These are phyloP conservation scores for Taphrina populina DNA, from an alignment of 1,139 yeast genomes.

Conservation along the genomic window DNA sequence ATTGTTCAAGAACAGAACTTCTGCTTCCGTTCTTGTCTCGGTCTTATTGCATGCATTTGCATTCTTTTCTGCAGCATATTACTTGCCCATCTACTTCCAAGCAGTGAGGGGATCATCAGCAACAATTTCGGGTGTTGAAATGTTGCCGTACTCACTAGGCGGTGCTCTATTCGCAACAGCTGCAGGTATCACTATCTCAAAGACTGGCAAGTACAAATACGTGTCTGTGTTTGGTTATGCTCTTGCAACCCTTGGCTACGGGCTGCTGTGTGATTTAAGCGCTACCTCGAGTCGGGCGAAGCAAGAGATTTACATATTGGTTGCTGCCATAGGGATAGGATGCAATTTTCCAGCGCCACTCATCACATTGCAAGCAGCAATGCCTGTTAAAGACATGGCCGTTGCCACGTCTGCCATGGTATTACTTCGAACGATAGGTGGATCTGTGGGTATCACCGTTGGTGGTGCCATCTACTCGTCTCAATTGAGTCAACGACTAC, in stretches of 20 bases:
- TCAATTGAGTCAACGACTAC: constrained; percentile 7
- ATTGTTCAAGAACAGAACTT: constrained; percentile 48
- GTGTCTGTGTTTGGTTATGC: constrained; percentile 51
- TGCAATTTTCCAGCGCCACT: constrained; percentile 55
- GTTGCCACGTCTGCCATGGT: constrained; percentile 32
- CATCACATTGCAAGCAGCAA: constrained; percentile 56
- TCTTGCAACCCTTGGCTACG: constrained; percentile 55
- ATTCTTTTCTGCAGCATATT: constrained; percentile 52
- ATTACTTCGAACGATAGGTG: constrained; percentile 33
- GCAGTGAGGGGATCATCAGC: constrained; percentile 53
- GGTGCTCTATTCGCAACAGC: constrained; percentile 53
- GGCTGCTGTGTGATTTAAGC: constrained; percentile 51
- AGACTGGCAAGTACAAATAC: constrained; percentile 54
- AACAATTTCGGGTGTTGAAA: constrained; percentile 58
- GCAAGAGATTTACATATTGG: constrained; percentile 56
- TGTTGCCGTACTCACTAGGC: constrained; percentile 57
- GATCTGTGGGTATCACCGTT: constrained; percentile 32
- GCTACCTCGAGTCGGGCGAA: constrained; percentile 47
- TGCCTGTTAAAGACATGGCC: constrained; percentile 49
- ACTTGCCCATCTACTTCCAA: constrained; percentile 59
- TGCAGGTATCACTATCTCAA: constrained; percentile 53
- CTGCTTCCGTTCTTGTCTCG: constrained; percentile 48
- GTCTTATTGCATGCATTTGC: constrained; percentile 50
- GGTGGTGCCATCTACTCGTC: constrained; percentile 32
- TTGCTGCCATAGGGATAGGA: constrained; percentile 60